Conservation (phyloP, 345 rosid species). For the Moricandia arvensis region DNA sequence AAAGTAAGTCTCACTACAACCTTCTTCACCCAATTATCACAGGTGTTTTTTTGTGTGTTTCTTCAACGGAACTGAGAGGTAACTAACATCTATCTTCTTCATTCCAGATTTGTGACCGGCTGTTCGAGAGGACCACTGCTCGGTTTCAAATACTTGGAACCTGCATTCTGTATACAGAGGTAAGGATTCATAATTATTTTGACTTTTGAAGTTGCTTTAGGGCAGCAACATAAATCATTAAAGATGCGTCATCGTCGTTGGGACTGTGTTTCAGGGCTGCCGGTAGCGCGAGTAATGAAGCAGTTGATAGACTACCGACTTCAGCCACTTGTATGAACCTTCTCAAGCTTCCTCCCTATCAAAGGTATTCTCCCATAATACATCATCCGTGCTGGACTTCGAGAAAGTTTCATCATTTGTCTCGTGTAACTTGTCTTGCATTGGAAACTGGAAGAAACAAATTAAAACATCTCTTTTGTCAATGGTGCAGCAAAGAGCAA, state of each 20-base stretch:
- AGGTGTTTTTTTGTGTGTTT: background rate
- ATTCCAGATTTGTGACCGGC: slow-evolving; percentile 88
- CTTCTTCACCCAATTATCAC: background rate
- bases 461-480: background rate
- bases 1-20: slow-evolving; percentile 53
- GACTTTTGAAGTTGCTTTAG: slow-evolving; percentile 2
- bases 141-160: slow-evolving; percentile 90
- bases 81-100: slow-evolving; percentile 15
- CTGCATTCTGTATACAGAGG: slow-evolving; percentile 95
- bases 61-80: slow-evolving; percentile 11
- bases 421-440: too few relatives aligned
- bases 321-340: slow-evolving; percentile 99
- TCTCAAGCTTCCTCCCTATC: slow-evolving; percentile 96
- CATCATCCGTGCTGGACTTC: background rate
- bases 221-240: background rate
- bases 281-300: slow-evolving; percentile 44
- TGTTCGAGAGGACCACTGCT: slow-evolving; percentile 96
- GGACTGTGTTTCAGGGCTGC: slow-evolving; percentile 24
- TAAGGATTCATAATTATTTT: slow-evolving; percentile 24
- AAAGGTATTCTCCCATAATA: slow-evolving; percentile 57
- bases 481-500: slow-evolving; percentile 83
- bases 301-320: slow-evolving; percentile 88
- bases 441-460: slow-evolving; percentile 15
- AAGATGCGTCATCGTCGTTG: background rate
- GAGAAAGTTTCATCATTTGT: background rate